Base-by-base conservation (phyloP, 2,329 filamentous ascomycete species). In the Botrytis porri region DNA sequence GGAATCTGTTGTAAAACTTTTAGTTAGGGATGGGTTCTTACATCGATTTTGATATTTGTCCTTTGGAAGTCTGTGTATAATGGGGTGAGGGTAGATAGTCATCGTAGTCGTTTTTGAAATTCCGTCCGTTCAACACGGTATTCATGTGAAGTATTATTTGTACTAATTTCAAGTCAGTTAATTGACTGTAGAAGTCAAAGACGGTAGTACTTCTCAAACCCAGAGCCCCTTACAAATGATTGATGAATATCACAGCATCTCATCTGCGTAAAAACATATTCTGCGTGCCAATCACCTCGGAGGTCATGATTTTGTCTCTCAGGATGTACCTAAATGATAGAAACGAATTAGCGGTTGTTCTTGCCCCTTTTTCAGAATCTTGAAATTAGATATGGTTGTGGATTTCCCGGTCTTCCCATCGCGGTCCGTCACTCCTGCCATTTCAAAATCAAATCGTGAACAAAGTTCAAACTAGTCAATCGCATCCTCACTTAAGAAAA, bases 1-100 rank as follows among this genome's bases (percentile, higher is more conserved):
- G 10, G 29, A 2, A 65, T 5, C 22, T 5, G 8, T 20, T 16
- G 20, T 20, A 1, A 16, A 37, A 37, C 1, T 16, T 0, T 20
- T 18, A 45, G 22, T 25, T 14, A 35, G 22, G 2, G 9, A 48
- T 37, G 6, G 1, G 3, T 25, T 16, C 20, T 32, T 65, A 18
- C 41, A 48, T 65, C 37, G 10, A 29, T 48, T 16, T 22, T 4
- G 32, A 6, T 5, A 3, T 35, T 32, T n/a, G n/a, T 65, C 1
- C 16, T 35, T 65, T 12, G 43, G 20, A 48, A 37, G 10, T 25
- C 18, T 16, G 18, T 39, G 22, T 39, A 16, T 12, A 29, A 25
- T 48, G 43, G n/a, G n/a, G n/a, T n/a, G 2, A 5, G 20, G 41
- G 29, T 10, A 37, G 25, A n/a, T 22, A 4, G 9, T 22, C 29